A percentile compares a stretch with the other conserved stretches of the same genome.
These are phyloP conservation scores for Ceratobasidium sp. DNA, from an alignment of 1,284 basidiomycete genomes.

Conservation along the genomic window DNA sequence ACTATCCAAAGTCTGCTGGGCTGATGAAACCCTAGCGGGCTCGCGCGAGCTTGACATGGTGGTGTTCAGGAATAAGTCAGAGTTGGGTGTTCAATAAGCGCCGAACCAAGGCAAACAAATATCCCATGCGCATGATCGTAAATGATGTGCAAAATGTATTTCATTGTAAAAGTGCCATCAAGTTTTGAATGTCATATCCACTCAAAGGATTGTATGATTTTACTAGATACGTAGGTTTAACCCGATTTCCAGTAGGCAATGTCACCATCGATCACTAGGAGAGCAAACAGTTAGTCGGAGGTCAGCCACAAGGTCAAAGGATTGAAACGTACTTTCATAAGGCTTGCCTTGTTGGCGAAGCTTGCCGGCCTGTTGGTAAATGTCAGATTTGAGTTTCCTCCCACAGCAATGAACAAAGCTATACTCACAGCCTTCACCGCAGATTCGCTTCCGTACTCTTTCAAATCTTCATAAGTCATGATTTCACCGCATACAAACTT, in stretches of 20 bases:
- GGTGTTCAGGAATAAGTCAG: conserved; percentile 5
- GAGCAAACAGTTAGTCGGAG: conserved; percentile 39
- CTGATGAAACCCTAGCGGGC: conserved; percentile 65
- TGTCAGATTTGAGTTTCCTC: neutral
- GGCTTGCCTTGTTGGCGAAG: conserved; percentile 96
- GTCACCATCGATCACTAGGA: conserved; percentile 80
- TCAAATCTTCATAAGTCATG: conserved; percentile 91
- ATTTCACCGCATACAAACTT: conserved; percentile 99
- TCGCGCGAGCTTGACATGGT: conserved; percentile 34
- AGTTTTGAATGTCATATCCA: neutral
- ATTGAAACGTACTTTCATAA: conserved; percentile 80
- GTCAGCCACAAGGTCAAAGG: neutral
- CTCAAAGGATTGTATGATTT: conserved; percentile 6
- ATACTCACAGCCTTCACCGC: conserved; percentile 80
- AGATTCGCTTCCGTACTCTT: conserved; percentile 89
- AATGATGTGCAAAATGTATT: too few species aligned
- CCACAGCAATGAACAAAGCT: neutral
- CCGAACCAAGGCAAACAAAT: neutral
- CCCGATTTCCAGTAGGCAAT: conserved; percentile 88
- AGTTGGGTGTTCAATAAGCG: neutral
- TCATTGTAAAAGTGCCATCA: too few species aligned
- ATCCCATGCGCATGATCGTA: neutral
- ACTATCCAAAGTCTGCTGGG: conserved; percentile 84
- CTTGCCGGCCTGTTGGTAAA: conserved; percentile 75
- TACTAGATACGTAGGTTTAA: conserved; percentile 4